phyloP scores from a whole-genome alignment of 495 filamentous ascomycete genomes.

The Podospora appendiculata region DNA sequence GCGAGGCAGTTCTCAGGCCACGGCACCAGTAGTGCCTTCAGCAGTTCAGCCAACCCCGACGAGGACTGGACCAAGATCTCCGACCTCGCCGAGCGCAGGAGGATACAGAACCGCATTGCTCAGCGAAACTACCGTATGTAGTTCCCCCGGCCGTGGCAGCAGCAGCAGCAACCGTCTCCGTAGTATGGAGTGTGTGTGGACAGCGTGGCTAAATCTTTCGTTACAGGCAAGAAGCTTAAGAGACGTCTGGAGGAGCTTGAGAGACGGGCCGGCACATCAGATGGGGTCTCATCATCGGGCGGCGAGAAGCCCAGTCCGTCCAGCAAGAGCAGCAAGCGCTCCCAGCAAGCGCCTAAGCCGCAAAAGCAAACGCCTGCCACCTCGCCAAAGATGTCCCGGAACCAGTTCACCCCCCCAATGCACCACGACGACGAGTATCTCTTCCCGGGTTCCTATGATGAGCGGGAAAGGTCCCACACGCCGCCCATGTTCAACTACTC shows the following conservation, averaged over 20 bases:
- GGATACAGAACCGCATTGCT: constrained; percentile 96
- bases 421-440: constrained; percentile 42
- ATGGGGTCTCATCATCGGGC: constrained; percentile 49
- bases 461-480: constrained; percentile 58
- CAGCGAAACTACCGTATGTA: constrained; percentile 96
- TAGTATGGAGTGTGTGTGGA: background rate
- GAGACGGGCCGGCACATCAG: constrained; percentile 78
- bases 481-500: constrained; percentile 69
- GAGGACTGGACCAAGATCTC: constrained; percentile 99
- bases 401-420: constrained; percentile 58
- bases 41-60: constrained; percentile 89
- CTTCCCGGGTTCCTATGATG: constrained; percentile 37
- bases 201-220: constrained; percentile 5
- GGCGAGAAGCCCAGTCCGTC: constrained; percentile 43
- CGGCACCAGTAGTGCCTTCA: constrained; percentile 91
- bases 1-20: constrained; percentile 59
- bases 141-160: background rate
- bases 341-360: constrained; percentile 24
- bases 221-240: constrained; percentile 95
- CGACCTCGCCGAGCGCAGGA: constrained; percentile 83
- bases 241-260: constrained; percentile 94
- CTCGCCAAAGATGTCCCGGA: constrained; percentile 33
- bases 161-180: no score
- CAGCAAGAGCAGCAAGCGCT: constrained; percentile 42
- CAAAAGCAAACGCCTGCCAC: constrained; percentile 20